A percentile compares a stretch with the other conserved stretches of the same genome.
These are phyloP conservation scores for Colletotrichum cordylinicola DNA, from an alignment of 2,329 filamentous ascomycete genomes.

Conservation along the genomic window DNA sequence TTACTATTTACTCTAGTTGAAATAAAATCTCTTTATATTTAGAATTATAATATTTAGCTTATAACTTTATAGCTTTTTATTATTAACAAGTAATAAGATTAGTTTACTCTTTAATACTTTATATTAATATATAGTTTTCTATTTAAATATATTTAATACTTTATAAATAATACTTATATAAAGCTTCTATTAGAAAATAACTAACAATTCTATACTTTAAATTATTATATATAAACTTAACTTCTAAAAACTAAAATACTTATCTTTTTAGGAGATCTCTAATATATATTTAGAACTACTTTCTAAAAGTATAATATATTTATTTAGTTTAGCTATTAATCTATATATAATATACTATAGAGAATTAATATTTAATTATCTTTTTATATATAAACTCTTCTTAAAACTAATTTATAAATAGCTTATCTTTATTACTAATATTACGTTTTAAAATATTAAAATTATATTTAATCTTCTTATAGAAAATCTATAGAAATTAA, in stretches of 20 bases:
- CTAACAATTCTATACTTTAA: too few species aligned
- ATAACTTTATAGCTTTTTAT: background rate
- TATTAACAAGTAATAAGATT: background rate
- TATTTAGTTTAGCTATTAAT: background rate
- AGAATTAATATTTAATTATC: background rate
- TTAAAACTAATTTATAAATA: background rate
- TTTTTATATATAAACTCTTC: background rate
- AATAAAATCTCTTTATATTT: background rate
- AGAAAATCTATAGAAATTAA: background rate
- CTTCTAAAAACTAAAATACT: background rate
- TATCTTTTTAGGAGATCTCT: background rate
- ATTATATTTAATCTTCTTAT: background rate
- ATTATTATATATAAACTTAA: conserved; percentile 5
- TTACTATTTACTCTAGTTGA: background rate
- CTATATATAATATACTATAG: background rate
- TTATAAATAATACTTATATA: background rate
- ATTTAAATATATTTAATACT: background rate
- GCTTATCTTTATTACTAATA: background rate
- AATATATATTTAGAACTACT: background rate
- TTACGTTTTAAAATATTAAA: background rate
- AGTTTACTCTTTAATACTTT: background rate
- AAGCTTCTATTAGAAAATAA: background rate
- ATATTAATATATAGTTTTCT: background rate
- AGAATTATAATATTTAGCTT: background rate
- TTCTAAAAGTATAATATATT: background rate